Conservation (phyloP, 495 filamentous ascomycete genomes). For the Xylaria longipes region DNA sequence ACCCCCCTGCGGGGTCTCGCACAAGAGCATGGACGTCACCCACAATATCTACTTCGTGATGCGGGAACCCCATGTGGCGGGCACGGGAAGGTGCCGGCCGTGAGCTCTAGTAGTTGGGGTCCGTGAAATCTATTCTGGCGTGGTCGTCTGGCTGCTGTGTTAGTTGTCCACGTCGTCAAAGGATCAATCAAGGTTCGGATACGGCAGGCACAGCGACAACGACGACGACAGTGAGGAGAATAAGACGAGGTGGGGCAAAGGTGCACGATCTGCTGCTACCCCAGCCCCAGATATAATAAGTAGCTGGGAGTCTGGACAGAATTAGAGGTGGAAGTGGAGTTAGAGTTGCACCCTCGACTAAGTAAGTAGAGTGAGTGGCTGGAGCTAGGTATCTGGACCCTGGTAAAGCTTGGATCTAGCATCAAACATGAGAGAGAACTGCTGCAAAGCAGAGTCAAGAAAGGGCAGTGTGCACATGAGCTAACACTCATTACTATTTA, state of each 20-base stretch:
- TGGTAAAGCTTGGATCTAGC: conserved; percentile 12
- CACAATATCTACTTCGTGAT: conserved; percentile 18
- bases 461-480: conserved; percentile 5
- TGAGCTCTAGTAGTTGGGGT: not conserved
- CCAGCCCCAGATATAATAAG: conserved; percentile 25
- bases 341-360: conserved; percentile 8
- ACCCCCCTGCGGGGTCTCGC: not conserved
- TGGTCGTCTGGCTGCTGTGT: not conserved
- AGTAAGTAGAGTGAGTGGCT: too few species aligned
- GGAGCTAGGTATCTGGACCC: conserved; percentile 11
- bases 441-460: conserved; percentile 14
- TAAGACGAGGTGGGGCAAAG: conserved; percentile 21
- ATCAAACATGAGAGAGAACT: conserved; percentile 19
- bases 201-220: conserved; percentile 7
- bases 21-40: not conserved
- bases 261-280: conserved; percentile 27
- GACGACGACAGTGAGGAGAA: conserved; percentile 5
- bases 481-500: not conserved
- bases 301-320: conserved; percentile 11
- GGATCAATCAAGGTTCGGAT: conserved; percentile 14
- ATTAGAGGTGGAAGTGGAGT: conserved; percentile 23
- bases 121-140: not conserved
- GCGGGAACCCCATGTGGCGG: conserved; percentile 21
- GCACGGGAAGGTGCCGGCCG: conserved; percentile 21
- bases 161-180: conserved; percentile 17